Percentiles rank a stretch among this genome's conserved stretches.
Conservation (phyloP, 352 stramenopile genomes). For the Labyrinthula sp. region DNA sequence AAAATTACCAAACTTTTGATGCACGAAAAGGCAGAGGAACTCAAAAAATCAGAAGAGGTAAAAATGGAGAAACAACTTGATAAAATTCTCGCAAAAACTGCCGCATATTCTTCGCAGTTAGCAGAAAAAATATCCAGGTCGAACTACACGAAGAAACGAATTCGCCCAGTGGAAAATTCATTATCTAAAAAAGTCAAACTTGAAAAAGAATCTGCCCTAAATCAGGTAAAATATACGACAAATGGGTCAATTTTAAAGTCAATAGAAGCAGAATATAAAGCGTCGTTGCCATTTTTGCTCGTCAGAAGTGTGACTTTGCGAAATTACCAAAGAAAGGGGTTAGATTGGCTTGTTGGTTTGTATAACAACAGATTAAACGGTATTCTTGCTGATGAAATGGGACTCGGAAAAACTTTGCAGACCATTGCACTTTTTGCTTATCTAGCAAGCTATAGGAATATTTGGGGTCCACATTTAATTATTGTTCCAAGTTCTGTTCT, state of each 20-base stretch:
- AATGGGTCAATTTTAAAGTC: conserved; percentile 10
- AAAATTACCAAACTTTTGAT: conserved; percentile 94
- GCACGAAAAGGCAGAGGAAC: conserved; percentile 44
- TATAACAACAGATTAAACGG: conserved; percentile 86
- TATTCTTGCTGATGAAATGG: conserved; percentile 92
- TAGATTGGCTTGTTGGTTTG: conserved; percentile 95
- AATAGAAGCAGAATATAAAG: conserved; percentile 33
- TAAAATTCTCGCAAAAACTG: conserved; percentile 6
- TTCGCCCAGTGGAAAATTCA: conserved; percentile 6
- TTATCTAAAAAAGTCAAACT: conserved; percentile 8
- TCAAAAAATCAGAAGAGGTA: conserved; percentile 32
- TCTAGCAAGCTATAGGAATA: conserved; percentile 59
- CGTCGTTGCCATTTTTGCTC: conserved; percentile 37
- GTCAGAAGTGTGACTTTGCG: conserved; percentile 37
- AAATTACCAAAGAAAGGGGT: conserved; percentile 60
- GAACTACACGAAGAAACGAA: conserved; percentile 11
- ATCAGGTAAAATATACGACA: background rate
- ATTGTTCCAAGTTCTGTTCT: conserved; percentile 90
- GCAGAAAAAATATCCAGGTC: conserved; percentile 26
- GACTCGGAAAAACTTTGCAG: conserved; percentile 86
- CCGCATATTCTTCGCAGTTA: background rate
- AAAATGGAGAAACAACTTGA: background rate
- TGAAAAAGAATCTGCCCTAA: conserved; percentile 13
- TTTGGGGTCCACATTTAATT: conserved; percentile 95
- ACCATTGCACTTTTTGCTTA: conserved; percentile 91